Evolutionary conservation across 345 rosid genomes (phyloP).

Genomic region (Luvunga scandens): DNA sequence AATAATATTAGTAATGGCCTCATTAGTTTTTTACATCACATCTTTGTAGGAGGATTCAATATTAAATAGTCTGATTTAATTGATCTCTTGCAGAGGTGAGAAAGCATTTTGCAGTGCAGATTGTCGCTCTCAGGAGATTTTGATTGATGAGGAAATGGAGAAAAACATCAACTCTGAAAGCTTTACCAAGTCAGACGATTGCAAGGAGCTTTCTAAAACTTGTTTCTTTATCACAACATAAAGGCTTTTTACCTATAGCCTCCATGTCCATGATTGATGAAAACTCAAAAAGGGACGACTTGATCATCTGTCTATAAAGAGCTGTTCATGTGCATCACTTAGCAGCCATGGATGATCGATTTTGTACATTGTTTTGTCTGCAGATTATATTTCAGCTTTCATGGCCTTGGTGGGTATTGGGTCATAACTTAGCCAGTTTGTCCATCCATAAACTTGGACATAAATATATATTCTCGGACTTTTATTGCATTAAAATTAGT

Average conservation of each 20-base stretch:
- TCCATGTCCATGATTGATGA: conserved; percentile 31
- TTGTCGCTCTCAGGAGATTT: conserved; percentile 70
- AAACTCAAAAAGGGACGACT: conserved; percentile 21
- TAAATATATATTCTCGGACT: conserved; percentile 13
- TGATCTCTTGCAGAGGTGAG: conserved; percentile 61
- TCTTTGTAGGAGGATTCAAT: background rate
- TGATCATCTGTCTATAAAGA: conserved; percentile 59
- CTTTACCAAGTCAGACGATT: conserved; percentile 18
- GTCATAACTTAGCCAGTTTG: conserved; percentile 6
- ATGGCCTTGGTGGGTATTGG: conserved; percentile 29
- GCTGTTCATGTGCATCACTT: conserved; percentile 61
- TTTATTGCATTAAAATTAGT: background rate
- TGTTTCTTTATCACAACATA: conserved; percentile 32
- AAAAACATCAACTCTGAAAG: conserved; percentile 28
- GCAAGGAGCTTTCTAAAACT: conserved; percentile 35
- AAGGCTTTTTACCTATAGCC: conserved; percentile 12
- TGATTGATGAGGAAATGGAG: conserved; percentile 47
- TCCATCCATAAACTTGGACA: conserved; percentile 17
- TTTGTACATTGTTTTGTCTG: conserved; percentile 41
- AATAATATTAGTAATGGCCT: background rate
- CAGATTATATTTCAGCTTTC: conserved; percentile 32
- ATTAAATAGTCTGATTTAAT: background rate
- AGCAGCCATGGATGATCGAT: conserved; percentile 72
- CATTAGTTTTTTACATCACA: background rate
- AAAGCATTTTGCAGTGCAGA: conserved; percentile 73